phyloP scores from a whole-genome alignment of 257 asterid species.

The Solanum okadae region DNA sequence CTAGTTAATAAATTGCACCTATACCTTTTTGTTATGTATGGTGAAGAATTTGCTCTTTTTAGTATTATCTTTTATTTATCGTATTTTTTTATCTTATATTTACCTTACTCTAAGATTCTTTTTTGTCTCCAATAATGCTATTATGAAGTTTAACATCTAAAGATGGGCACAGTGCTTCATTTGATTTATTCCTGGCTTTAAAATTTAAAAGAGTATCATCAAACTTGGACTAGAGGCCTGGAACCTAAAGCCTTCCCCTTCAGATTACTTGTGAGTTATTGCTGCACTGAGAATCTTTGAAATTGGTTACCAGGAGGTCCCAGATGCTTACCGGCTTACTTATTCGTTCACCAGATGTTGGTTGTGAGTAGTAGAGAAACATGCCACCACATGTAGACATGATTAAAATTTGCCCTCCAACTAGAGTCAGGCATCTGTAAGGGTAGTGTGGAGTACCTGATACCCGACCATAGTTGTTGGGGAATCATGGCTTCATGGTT shows the following conservation, averaged over 20 bases:
- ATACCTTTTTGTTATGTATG: neutral
- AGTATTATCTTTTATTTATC: neutral
- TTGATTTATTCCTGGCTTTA: neutral
- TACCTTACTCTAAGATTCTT: neutral
- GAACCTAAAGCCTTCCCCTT: neutral
- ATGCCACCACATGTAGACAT: neutral
- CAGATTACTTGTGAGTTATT: neutral
- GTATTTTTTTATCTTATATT: neutral
- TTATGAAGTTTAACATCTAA: neutral
- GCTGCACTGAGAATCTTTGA: neutral
- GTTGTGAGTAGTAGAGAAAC: neutral
- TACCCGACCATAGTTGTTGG: neutral
- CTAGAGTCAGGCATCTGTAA: neutral
- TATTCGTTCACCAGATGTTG: neutral
- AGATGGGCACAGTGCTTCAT: neutral
- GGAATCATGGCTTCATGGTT: neutral
- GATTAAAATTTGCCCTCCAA: neutral
- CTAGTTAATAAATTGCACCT: neutral
- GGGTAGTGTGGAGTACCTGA: neutral
- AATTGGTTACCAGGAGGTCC: neutral
- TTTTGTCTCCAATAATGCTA: neutral
- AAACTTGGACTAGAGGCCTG: neutral
- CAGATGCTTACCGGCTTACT: neutral
- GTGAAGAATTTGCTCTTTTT: neutral
- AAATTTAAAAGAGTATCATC: neutral